Base-by-base conservation (phyloP, 1,139 yeast species). In the Debaryomyces robertsiae region DNA sequence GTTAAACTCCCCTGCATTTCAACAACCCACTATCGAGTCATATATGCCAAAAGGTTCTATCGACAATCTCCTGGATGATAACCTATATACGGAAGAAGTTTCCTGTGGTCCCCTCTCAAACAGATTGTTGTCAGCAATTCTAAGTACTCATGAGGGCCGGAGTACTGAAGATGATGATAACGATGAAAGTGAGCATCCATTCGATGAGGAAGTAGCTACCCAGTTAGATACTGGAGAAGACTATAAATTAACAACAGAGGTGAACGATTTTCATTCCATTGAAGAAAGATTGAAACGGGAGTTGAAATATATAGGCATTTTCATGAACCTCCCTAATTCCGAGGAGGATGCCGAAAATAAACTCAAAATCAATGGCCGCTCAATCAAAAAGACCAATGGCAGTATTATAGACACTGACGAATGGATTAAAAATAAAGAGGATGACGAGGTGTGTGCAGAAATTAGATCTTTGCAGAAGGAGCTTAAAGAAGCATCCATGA, bases 91-190 rank as follows among this genome's bases (percentile, higher is more conserved):
- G 0, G 94, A 85, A 46, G 82, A 79, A 16, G 70, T 91, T 1
- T 84, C 95, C 0, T 86, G 96, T 59, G 99, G 99, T 0, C 98
- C 99, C 0, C 70, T 93, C 31, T 86, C 95, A 0, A 82, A 93
- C 23, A 76, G 99, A 45, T 69, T 94, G 36, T 62, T 94, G 39
- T 81, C 96, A 4, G 98, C 98, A 0, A 73, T 93, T 17, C 60
- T 86, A 44, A 77, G 78, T 47, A 79, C 77, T 28, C 79, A 78
- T 30, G 79, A 71, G 44, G 70, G 63, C 2, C 55, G 56, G 11
- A 41, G 37, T 3, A 61, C 53, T 9, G 67, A 58, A n/a, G 63
- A 58, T 3, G 64, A 61, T 6, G 57, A 52, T n/a, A 46, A 46
- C 9, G 49, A 41, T 2, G 50, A 46, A 3, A 28, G 40, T 30